Base-by-base conservation (phyloP, 805 yeast species). In the Nakazawaea laoshanensis region DNA sequence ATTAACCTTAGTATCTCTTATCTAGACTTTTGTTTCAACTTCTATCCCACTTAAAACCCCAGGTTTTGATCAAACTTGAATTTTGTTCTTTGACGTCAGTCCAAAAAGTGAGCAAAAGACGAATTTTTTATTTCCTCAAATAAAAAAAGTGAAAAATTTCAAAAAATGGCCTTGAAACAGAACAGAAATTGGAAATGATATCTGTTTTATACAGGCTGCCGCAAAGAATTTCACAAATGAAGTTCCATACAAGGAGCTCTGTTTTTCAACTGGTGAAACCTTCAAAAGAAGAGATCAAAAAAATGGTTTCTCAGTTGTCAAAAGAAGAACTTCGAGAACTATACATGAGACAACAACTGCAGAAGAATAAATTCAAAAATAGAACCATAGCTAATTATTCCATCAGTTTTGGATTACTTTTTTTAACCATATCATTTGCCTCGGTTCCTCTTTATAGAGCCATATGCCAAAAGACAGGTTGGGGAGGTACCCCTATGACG, bases 401-500 rank as follows among this genome's bases (percentile, higher is more conserved):
- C 10, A 61, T 73, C 2, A 77, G 89, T n/a, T 63, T 85, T 14
- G 75, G 76, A 9, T 57, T 88, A 19, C 58, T 75, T 3, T 83
- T 85, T 41, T 57, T 85, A 12, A 84, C 94, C 0, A 61, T 89
- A 5, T 70, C 94, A 0, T 92, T 86, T 56, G 83, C 87, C 7
- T 84, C 96, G 1, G 98, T 92, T 13, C 97, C 97, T 4, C 59
- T 92, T 5, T 92, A 92, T 55, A 64, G 96, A 44, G 86, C 88
- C 7, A 67, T 92, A 19, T 92, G 98, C 63, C 84, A 88, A 46
- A 71, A 94, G 55, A 88, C 96, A 1, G 98, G 98, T 0, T 92
- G 82, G 72, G 96, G 89, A 31, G 98, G 98, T 26, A 77, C 81
- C 7, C 97, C 97, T 8, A 81, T 88, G 46, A 88, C 96, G 0